Base-by-base conservation (phyloP, 2,329 filamentous ascomycete species). In the Exophiala xenobiotica region DNA sequence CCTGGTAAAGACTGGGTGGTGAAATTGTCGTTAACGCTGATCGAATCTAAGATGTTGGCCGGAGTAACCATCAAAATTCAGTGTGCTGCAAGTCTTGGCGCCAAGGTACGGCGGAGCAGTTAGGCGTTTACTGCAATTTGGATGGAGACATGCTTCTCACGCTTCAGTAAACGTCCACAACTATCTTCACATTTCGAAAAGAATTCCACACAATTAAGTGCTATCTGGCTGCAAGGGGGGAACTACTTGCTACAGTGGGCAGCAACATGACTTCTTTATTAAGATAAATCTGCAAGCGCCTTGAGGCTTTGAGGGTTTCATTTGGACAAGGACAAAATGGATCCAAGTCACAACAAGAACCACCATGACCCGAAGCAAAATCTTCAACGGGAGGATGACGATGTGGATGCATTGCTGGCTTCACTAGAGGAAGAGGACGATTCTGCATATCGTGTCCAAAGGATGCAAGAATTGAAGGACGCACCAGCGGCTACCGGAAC, bases 331-430 rank as follows among this genome's bases (percentile, higher is more conserved):
- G 24, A 16, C 45, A 31, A 11, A 9, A 45, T 35, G 35, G 27
- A 20, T 27, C 20, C 22, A 9, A 19, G 20, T 7, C 24, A 24
- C 16, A 4, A 18, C 16, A 16, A 49, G n/a, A 18, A 22, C 37
- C n/a, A 35, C 7, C n/a, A n/a, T 22, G 20, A 14, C 29, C 24
- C 6, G 33, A 19, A 3, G 14, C 20, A 52, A 45, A 43, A 58
- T 41, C 54, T 68, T 51, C 65, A 67, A 27, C 66, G 70, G 54
- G 76, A 78, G 57, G 74, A 73, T 4, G 75, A 78, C 55, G 77
- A 81, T 63, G 78, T 82, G 64, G 82, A 83, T 61, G 79, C 78
- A 39, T 74, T 85, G 48, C 79, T 85, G 58, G 78, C 78, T 27
- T 74, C 77, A 48, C 75, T 85, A 39, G 74, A 76, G 61, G 65